phyloP scores from a whole-genome alignment of 176 grass and related monocot genomes.

The Guadua angustifolia region DNA sequence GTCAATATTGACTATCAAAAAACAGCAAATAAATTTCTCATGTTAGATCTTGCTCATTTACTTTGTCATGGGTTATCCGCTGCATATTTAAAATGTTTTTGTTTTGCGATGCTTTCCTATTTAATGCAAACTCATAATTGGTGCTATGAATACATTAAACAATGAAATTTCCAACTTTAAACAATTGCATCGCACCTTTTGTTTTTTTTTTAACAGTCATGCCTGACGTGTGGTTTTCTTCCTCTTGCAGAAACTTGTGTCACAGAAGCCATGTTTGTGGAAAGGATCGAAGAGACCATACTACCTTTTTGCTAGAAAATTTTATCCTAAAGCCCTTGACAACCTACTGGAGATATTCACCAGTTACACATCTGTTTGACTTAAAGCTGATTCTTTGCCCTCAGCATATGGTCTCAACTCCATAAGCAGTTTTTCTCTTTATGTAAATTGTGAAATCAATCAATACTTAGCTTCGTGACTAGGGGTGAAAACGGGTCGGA shows the following conservation, averaged over 20 bases:
- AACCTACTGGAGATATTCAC: conserved; percentile 81
- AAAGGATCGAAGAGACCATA: conserved; percentile 94
- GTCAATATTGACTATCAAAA: neutral
- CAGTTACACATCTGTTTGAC: conserved; percentile 81
- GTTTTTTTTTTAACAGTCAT: neutral
- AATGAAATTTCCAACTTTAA: conserved; percentile 21
- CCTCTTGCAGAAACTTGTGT: conserved; percentile 66
- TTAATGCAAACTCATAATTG: neutral
- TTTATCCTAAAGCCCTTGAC: conserved; percentile 76
- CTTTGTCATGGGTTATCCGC: neutral
- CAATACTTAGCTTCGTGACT: conserved; percentile 42
- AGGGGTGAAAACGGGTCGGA: no score
- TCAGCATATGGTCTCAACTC: conserved; percentile 25
- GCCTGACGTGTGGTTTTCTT: neutral
- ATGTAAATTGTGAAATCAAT: conserved; percentile 73
- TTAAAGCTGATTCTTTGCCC: conserved; percentile 50
- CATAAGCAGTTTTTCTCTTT: conserved; percentile 18
- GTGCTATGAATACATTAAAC: neutral
- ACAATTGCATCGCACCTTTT: neutral
- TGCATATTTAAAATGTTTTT: neutral
- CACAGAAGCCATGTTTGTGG: conserved; percentile 77
- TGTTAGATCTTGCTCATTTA: conserved; percentile 18
- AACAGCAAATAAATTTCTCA: conserved; percentile 12
- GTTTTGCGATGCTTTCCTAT: neutral
- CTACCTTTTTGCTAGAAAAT: conserved; percentile 95